Percentiles rank a stretch among this genome's conserved stretches.
These are phyloP conservation scores for Microascus cirrosus DNA, from an alignment of 2,329 filamentous ascomycete species.

Conservation along the genomic window DNA sequence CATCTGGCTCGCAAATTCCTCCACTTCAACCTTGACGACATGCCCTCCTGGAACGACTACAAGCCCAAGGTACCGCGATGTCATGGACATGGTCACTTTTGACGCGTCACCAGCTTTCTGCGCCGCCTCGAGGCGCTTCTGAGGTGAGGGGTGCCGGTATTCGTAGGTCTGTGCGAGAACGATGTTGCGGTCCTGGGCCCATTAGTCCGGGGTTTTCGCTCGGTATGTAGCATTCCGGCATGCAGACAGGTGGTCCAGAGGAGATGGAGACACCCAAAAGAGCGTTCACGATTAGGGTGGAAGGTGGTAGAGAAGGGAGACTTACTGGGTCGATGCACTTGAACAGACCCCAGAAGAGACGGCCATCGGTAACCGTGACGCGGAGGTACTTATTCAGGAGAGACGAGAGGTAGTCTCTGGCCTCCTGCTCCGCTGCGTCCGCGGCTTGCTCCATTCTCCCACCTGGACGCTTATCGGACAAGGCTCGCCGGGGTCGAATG, in stretches of 20 bases:
- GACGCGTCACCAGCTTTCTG: conserved; percentile 19
- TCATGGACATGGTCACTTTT: conserved; percentile 58
- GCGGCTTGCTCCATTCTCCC: neutral
- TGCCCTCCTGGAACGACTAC: conserved; percentile 82
- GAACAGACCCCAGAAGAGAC: conserved; percentile 82
- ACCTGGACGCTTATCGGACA: neutral
- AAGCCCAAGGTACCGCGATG: conserved; percentile 75
- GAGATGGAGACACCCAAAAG: too few relatives aligned
- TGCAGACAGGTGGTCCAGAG: neutral
- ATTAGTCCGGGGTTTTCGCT: neutral
- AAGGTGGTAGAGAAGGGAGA: conserved; percentile 10
- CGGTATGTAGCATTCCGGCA: neutral
- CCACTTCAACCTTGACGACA: conserved; percentile 79
- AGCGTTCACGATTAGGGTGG: neutral
- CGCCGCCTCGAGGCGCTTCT: conserved; percentile 27
- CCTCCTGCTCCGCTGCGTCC: conserved; percentile 30
- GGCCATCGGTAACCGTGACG: conserved; percentile 68
- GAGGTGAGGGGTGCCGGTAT: conserved; percentile 63
- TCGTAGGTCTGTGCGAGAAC: conserved; percentile 81
- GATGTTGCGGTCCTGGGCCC: conserved; percentile 66
- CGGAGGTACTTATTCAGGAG: conserved; percentile 72
- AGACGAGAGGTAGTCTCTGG: conserved; percentile 45
- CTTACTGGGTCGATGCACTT: conserved; percentile 88
- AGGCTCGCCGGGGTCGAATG: neutral
- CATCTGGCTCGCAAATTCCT: conserved; percentile 56